Evolutionary conservation across 2,329 filamentous ascomycete species (phyloP).

Genomic region (Coniochaeta sp.): DNA sequence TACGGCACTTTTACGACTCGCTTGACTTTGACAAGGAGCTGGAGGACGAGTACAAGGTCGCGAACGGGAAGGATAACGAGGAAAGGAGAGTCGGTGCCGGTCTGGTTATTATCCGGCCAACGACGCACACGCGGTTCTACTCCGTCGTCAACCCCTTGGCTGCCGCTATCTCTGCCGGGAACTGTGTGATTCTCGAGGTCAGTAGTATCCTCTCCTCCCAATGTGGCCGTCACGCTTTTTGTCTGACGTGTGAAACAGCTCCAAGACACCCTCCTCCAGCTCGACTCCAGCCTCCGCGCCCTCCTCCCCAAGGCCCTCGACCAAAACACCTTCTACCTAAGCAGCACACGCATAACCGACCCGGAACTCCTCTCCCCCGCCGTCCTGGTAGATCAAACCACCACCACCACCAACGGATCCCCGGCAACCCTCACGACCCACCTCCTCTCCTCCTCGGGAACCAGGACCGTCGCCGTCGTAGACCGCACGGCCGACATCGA

Average conservation of each 20-base stretch:
- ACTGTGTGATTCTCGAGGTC: conserved; percentile 17
- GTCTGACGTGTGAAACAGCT: conserved; percentile 12
- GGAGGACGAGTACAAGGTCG: conserved; percentile 22
- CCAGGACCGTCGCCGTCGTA: conserved; percentile 45
- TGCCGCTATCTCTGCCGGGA: conserved; percentile 28
- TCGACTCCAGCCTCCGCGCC: conserved; percentile 14
- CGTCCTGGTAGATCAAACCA: conserved; percentile 21
- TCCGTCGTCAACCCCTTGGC: conserved; percentile 22
- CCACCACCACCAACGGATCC: background rate
- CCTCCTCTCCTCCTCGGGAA: conserved; percentile 10
- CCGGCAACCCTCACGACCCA: background rate
- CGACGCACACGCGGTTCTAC: conserved; percentile 22
- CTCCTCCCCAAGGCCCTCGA: conserved; percentile 17
- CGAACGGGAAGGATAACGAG: conserved; percentile 15
- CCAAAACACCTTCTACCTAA: conserved; percentile 17
- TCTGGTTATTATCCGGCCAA: conserved; percentile 23
- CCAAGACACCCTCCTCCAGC: conserved; percentile 13
- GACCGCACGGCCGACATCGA: conserved; percentile 51
- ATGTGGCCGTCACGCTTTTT: no score
- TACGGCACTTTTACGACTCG: conserved; percentile 20
- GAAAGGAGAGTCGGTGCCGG: conserved; percentile 16
- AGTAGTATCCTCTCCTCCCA: conserved; percentile 17
- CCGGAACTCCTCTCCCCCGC: conserved; percentile 9
- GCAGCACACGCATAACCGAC: conserved; percentile 11
- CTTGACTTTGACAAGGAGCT: conserved; percentile 20